Percentiles rank a stretch among this genome's conserved stretches.
phyloP scores from a whole-genome alignment of 129 eudicot species.

The Chrysanthemum makinoi region DNA sequence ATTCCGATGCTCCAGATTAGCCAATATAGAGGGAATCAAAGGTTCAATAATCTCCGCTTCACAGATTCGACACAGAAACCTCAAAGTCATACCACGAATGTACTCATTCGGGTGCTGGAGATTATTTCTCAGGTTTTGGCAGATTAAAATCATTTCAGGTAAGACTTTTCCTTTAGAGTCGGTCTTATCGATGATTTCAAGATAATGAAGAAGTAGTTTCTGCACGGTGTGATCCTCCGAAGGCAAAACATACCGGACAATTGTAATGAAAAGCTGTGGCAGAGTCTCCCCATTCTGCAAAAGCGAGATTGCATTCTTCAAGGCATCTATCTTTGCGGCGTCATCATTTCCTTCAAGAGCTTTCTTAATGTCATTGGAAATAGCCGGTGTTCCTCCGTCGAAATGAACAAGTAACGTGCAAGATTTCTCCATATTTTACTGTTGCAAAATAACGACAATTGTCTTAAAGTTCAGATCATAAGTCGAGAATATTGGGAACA shows the following conservation, averaged over 20 bases:
- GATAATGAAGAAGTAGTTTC: slow-evolving; percentile 62
- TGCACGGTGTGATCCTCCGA: slow-evolving; percentile 86
- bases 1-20: slow-evolving; percentile 81
- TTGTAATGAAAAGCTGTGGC: background rate
- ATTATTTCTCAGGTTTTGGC: slow-evolving; percentile 85
- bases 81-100: slow-evolving; percentile 79
- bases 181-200: slow-evolving; percentile 81
- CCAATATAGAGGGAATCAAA: slow-evolving; percentile 71
- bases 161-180: slow-evolving; percentile 65
- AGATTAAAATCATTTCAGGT: slow-evolving; percentile 92
- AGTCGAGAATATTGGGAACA: background rate
- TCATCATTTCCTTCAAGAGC: slow-evolving; percentile 78
- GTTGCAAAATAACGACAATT: slow-evolving; percentile 21
- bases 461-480: slow-evolving; percentile 17
- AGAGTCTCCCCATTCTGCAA: slow-evolving; percentile 77
- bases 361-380: slow-evolving; percentile 87
- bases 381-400: slow-evolving; percentile 89
- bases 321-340: slow-evolving; percentile 63
- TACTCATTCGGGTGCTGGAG: slow-evolving; percentile 91
- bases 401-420: slow-evolving; percentile 74
- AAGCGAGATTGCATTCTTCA: slow-evolving; percentile 82
- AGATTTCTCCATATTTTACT: slow-evolving; percentile 72
- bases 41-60: slow-evolving; percentile 87
- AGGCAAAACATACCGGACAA: slow-evolving; percentile 84
- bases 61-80: slow-evolving; percentile 55